These are phyloP conservation scores for Aquilaria yunnanensis DNA, from an alignment of 345 rosid species.

Conservation along the genomic window DNA sequence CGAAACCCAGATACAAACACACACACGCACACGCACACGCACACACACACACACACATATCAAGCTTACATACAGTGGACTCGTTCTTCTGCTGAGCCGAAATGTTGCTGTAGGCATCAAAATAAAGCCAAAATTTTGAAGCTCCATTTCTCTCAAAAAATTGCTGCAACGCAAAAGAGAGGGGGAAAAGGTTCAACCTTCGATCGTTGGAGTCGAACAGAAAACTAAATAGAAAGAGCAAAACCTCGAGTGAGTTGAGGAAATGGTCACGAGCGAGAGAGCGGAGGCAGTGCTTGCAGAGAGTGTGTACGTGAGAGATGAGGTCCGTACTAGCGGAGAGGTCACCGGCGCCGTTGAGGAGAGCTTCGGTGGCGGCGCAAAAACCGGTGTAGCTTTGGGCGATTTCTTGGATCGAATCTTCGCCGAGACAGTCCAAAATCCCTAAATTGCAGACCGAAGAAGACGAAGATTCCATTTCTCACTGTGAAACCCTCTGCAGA, in stretches of 20 bases:
- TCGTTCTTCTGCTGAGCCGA: constrained; percentile 21
- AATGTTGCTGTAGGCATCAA: constrained; percentile 42
- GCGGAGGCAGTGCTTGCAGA: constrained; percentile 65
- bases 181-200: not conserved
- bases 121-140: constrained; percentile 64
- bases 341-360: constrained; percentile 41
- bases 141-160: constrained; percentile 51
- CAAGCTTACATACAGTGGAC: constrained; percentile 22
- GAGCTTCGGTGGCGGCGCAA: constrained; percentile 47
- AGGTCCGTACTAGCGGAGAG: constrained; percentile 37
- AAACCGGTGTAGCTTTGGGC: constrained; percentile 49
- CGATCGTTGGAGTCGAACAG: not conserved
- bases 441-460: constrained; percentile 31
- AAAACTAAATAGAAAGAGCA: not conserved
- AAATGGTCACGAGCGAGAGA: constrained; percentile 73
- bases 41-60: not conserved
- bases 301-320: constrained; percentile 41
- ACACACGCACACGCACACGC: too few species aligned
- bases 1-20: not conserved
- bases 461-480: constrained; percentile 41
- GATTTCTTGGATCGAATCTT: constrained; percentile 48
- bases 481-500: too few species aligned
- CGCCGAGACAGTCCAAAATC: constrained; percentile 43
- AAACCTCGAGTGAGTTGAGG: constrained; percentile 65
- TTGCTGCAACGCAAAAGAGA: constrained; percentile 37